Conservation (phyloP, 441 rosid species). For the Pelargonium fulgidum region DNA sequence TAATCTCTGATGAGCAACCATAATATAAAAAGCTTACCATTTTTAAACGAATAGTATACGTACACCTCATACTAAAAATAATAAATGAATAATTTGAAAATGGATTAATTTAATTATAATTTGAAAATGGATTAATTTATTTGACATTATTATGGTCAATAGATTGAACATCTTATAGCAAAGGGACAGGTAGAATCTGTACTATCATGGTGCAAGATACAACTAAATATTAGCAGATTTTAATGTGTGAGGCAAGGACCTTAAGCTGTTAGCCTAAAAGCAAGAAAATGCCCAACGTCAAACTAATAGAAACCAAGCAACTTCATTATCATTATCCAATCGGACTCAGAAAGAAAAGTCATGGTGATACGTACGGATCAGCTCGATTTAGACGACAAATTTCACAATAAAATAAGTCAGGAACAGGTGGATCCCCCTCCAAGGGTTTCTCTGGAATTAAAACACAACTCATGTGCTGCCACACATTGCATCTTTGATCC, state of each 20-base stretch:
- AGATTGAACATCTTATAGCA: no score
- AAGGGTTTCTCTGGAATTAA: constrained; percentile 63
- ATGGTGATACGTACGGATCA: constrained; percentile 71
- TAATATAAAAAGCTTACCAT: background rate
- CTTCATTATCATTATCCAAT: background rate
- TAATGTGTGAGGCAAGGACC: background rate
- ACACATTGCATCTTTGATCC: constrained; percentile 62
- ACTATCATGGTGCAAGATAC: no score
- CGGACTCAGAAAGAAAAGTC: background rate
- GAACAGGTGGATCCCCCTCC: constrained; percentile 59
- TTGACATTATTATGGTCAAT: no score
- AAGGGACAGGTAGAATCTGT: no score
- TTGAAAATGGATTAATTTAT: no score
- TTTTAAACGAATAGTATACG: background rate
- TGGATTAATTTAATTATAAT: background rate
- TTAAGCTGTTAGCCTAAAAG: background rate
- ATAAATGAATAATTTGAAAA: background rate
- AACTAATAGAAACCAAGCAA: background rate
- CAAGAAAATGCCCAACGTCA: background rate
- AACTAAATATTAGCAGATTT: background rate
- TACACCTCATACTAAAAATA: background rate
- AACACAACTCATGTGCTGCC: constrained; percentile 91
- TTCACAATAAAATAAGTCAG: constrained; percentile 86
- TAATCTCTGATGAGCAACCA: background rate
- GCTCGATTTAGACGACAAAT: constrained; percentile 85